phyloP scores from a whole-genome alignment of 2,329 filamentous ascomycete genomes.

The Paracoccidioides brasiliensis region DNA sequence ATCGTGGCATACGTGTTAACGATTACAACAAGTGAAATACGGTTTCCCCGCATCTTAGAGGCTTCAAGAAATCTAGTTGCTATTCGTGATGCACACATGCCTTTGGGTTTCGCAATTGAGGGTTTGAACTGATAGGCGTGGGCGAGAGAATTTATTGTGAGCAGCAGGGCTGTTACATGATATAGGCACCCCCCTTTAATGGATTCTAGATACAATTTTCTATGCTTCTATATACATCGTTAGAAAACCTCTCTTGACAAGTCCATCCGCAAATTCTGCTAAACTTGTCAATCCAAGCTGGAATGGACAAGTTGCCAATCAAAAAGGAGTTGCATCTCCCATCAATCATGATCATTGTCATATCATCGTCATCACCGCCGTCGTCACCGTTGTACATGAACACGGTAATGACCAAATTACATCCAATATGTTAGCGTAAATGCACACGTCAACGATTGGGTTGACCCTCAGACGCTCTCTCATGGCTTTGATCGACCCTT shows the following conservation, averaged over 20 bases:
- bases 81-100: too few species aligned
- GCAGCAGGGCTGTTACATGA: too few species aligned
- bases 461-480: constrained; percentile 10
- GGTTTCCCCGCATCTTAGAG: too few species aligned
- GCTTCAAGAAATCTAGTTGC: too few species aligned
- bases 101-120: too few species aligned
- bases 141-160: too few species aligned
- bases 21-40: too few species aligned
- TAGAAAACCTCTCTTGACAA: not conserved
- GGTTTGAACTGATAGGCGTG: too few species aligned
- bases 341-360: not conserved
- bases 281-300: not conserved
- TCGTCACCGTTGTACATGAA: not conserved
- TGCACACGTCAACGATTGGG: not conserved
- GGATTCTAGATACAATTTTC: too few species aligned
- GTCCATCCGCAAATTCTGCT: not conserved
- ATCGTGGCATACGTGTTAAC: too few species aligned
- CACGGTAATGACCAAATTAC: not conserved
- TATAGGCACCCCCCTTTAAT: too few species aligned
- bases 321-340: not conserved
- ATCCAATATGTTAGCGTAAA: not conserved
- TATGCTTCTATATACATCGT: too few species aligned
- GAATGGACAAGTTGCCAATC: not conserved
- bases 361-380: not conserved
- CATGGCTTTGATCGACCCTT: constrained; percentile 9